phyloP scores from a whole-genome alignment of 306 rosid genomes.

The Dalbergia oliveri region DNA sequence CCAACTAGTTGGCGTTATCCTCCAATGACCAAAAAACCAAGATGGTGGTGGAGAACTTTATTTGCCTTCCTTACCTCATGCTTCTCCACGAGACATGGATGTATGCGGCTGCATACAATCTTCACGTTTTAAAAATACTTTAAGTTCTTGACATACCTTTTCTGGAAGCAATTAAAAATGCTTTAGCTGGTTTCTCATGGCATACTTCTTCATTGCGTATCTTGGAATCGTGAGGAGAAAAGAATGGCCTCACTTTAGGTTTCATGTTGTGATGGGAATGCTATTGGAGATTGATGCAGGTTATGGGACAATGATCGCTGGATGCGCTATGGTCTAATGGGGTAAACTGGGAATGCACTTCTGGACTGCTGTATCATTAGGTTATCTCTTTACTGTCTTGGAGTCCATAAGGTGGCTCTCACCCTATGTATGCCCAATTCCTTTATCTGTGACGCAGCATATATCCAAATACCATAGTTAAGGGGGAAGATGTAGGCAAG shows the following conservation, averaged over 20 bases:
- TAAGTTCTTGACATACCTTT: conserved; percentile 78
- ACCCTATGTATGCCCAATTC: conserved; percentile 92
- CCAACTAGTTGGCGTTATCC: conserved; percentile 83
- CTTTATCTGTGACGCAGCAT: conserved; percentile 88
- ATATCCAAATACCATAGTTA: conserved; percentile 93
- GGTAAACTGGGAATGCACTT: conserved; percentile 96
- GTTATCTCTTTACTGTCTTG: conserved; percentile 77
- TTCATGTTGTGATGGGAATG: conserved; percentile 96
- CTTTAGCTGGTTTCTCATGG: conserved; percentile 96
- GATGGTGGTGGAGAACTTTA: conserved; percentile 96
- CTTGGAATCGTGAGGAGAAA: conserved; percentile 94
- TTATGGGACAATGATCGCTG: conserved; percentile 91
- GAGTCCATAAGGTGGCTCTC: conserved; percentile 89
- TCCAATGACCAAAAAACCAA: conserved; percentile 88
- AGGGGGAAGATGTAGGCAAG: conserved; percentile 43
- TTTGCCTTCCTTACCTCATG: conserved; percentile 93
- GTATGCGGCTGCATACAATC: conserved; percentile 91
- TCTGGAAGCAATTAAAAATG: conserved; percentile 77
- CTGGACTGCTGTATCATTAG: conserved; percentile 77
- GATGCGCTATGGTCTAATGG: conserved; percentile 81
- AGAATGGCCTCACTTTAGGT: conserved; percentile 98
- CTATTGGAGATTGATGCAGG: conserved; percentile 93
- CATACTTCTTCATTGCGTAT: conserved; percentile 87
- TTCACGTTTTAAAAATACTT: conserved; percentile 75
- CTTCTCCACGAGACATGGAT: conserved; percentile 98